A percentile compares a stretch with the other conserved stretches of the same genome.
Conservation (phyloP, 306 rosid species). For the Lablab purpureus region DNA sequence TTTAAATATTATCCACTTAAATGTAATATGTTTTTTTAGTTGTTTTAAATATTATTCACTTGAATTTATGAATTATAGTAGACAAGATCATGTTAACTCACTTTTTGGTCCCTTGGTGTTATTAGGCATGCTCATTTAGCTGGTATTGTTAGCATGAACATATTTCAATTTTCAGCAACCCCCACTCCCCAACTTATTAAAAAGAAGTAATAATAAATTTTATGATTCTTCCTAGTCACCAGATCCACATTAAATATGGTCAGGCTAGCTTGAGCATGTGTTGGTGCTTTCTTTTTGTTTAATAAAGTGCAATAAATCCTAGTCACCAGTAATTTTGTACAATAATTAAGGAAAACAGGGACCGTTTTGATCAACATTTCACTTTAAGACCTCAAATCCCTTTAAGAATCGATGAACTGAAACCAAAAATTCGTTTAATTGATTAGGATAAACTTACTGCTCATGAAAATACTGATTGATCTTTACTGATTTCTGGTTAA, state of each 20-base stretch:
- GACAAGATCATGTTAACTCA: not conserved
- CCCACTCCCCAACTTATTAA: not conserved
- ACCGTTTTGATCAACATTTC: not conserved
- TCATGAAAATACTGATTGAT: not conserved
- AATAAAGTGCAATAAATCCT: no score
- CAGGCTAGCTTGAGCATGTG: not conserved
- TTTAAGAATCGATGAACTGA: not conserved
- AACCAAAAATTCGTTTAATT: not conserved
- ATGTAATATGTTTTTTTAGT: not conserved
- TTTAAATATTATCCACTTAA: not conserved
- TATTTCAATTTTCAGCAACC: not conserved
- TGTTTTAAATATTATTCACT: not conserved
- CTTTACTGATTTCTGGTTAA: not conserved
- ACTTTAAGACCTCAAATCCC: not conserved
- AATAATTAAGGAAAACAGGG: not conserved
- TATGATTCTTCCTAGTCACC: not conserved
- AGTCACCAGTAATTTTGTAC: not conserved
- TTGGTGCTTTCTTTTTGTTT: not conserved
- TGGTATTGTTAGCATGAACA: not conserved
- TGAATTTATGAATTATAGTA: not conserved
- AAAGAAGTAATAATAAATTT: not conserved
- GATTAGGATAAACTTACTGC: constrained; percentile 9
- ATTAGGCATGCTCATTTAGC: no score
- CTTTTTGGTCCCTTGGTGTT: not conserved
- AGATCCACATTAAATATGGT: not conserved